These are phyloP conservation scores for Sphagnum contortum DNA, from an alignment of 225 moss, liverwort and hornwort genomes.

Conservation along the genomic window DNA sequence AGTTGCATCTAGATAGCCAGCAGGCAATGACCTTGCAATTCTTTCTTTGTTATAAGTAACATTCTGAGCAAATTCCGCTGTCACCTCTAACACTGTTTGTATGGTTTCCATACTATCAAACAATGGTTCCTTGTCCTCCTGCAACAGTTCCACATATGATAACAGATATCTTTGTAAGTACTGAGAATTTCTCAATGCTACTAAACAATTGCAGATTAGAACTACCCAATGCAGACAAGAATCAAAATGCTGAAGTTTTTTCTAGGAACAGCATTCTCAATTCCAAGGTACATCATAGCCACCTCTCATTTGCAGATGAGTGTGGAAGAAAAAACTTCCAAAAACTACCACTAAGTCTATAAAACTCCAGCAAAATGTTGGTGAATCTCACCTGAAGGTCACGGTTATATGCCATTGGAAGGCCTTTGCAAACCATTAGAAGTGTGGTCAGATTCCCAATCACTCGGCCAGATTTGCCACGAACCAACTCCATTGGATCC, in stretches of 20 bases:
- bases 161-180: no score
- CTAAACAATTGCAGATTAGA: no score
- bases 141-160: constrained; percentile 8
- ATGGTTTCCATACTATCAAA: constrained; percentile 93
- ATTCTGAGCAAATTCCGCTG: constrained; percentile 86
- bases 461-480: constrained; percentile 92
- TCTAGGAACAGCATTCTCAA: no score
- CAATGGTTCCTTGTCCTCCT: constrained; percentile 98
- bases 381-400: constrained; percentile 67
- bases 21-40: constrained; percentile 61
- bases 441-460: constrained; percentile 90
- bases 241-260: no score
- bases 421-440: constrained; percentile 89
- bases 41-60: constrained; percentile 83
- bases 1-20: constrained; percentile 93
- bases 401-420: constrained; percentile 95
- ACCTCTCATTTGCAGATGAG: no score
- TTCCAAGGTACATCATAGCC: no score
- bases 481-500: constrained; percentile 96
- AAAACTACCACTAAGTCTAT: no score
- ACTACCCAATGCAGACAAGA: no score
- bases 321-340: no score
- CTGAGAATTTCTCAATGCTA: no score
- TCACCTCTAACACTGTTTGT: constrained; percentile 75
- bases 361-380: no score